phyloP scores from a whole-genome alignment of 805 yeast genomes.

The Candida khao-thaluensis region DNA sequence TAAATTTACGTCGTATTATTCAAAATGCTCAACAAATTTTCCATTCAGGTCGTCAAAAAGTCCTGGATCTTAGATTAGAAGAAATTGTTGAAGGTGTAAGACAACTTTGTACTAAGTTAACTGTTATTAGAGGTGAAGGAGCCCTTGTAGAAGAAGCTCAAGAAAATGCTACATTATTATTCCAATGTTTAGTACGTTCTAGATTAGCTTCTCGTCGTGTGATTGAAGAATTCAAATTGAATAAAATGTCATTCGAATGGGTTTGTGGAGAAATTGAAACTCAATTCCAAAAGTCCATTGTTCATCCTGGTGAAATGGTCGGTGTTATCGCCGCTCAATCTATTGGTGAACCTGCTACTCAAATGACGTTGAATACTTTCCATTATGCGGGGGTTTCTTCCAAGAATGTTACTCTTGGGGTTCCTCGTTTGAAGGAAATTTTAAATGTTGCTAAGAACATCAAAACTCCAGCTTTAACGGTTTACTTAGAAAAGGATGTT shows the following conservation, averaged over 20 bases:
- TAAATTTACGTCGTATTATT: constrained; percentile 90
- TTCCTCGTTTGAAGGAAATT: constrained; percentile 97
- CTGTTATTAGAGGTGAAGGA: constrained; percentile 81
- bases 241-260: constrained; percentile 90
- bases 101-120: constrained; percentile 61
- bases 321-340: constrained; percentile 98
- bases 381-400: constrained; percentile 98
- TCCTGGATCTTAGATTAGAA: constrained; percentile 82
- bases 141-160: constrained; percentile 79
- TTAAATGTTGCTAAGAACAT: constrained; percentile 96
- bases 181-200: constrained; percentile 90
- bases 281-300: constrained; percentile 87
- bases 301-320: constrained; percentile 98
- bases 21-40: constrained; percentile 98
- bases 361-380: constrained; percentile 96
- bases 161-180: constrained; percentile 82
- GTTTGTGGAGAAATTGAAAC: constrained; percentile 91
- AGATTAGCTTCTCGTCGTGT: constrained; percentile 89
- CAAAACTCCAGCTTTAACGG: constrained; percentile 98
- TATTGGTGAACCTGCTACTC: constrained; percentile 98
- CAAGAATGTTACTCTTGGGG: constrained; percentile 94
- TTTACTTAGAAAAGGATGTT: constrained; percentile 77
- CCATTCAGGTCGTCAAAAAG: constrained; percentile 86
- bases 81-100: constrained; percentile 76
- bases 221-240: constrained; percentile 84